Evolutionary conservation across 2,329 filamentous ascomycete genomes (phyloP).

Genomic region (Coleophoma cylindrospora): DNA sequence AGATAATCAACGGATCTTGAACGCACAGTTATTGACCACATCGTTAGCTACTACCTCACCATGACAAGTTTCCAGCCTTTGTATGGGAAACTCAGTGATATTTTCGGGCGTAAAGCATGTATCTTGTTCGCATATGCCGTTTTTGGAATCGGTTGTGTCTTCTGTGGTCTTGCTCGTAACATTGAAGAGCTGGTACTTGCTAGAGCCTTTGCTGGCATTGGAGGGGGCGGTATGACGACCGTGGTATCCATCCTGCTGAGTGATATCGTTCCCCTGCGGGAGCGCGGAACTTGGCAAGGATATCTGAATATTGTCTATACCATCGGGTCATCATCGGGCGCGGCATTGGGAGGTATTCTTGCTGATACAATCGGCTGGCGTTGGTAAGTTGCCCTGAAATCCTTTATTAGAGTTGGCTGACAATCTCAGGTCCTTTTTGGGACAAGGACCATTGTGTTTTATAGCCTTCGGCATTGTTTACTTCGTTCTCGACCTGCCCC

Average conservation of each 20-base stretch:
- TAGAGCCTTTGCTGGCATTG: constrained; percentile 48
- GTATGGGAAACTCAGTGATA: constrained; percentile 66
- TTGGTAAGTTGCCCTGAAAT: constrained; percentile 42
- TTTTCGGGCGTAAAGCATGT: constrained; percentile 64
- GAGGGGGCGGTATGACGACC: constrained; percentile 67
- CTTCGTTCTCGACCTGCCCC: constrained; percentile 57
- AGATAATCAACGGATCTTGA: background rate
- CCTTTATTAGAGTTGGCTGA: constrained; percentile 4
- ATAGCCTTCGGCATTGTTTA: constrained; percentile 60
- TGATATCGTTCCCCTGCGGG: constrained; percentile 64
- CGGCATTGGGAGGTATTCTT: constrained; percentile 66
- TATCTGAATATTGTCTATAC: constrained; percentile 68
- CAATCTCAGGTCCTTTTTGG: constrained; percentile 57
- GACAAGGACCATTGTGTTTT: constrained; percentile 64
- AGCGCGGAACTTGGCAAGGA: constrained; percentile 71
- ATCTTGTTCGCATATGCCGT: constrained; percentile 59
- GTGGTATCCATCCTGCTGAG: constrained; percentile 65
- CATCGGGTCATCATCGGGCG: constrained; percentile 61
- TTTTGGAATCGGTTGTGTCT: constrained; percentile 60
- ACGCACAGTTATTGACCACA: background rate
- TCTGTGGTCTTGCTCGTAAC: constrained; percentile 57
- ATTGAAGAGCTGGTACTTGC: constrained; percentile 63
- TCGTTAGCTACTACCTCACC: constrained; percentile 61
- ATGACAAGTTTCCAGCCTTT: constrained; percentile 71
- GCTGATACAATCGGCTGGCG: constrained; percentile 72